phyloP scores from a whole-genome alignment of 2,329 filamentous ascomycete species.

The Talaromyces pinophilus region DNA sequence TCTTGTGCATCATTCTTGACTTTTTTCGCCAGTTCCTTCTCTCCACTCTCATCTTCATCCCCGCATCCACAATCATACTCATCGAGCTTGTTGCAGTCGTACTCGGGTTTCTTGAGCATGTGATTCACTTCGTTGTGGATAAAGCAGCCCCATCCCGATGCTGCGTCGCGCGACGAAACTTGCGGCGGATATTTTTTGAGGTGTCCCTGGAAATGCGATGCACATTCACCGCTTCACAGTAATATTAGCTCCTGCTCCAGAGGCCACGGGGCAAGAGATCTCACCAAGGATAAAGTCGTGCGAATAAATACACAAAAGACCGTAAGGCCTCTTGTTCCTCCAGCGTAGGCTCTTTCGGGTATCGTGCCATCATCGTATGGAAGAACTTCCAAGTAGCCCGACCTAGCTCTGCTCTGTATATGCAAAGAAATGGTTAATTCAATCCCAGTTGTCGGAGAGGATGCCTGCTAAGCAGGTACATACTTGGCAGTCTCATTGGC shows the following conservation, averaged over 20 bases:
- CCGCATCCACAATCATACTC: conserved; percentile 68
- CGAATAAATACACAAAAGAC: conserved; percentile 64
- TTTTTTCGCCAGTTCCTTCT: conserved; percentile 21
- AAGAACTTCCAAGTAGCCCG: conserved; percentile 67
- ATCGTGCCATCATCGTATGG: conserved; percentile 67
- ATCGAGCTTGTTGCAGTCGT: conserved; percentile 65
- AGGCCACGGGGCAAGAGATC: background rate
- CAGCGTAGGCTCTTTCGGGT: conserved; percentile 62
- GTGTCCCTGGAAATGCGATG: conserved; percentile 62
- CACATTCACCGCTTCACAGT: conserved; percentile 60
- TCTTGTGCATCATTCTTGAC: conserved; percentile 22
- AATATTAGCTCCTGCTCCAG: background rate
- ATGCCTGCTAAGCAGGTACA: conserved; percentile 19
- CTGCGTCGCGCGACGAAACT: conserved; percentile 61
- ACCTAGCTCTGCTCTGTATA: conserved; percentile 60
- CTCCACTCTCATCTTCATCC: conserved; percentile 46
- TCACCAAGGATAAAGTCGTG: conserved; percentile 65
- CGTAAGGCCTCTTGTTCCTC: conserved; percentile 63
- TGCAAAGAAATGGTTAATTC: conserved; percentile 18
- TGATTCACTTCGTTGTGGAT: conserved; percentile 68
- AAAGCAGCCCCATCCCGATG: conserved; percentile 67
- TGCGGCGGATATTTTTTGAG: conserved; percentile 65
- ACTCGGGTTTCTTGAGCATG: conserved; percentile 60
- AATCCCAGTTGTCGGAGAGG: background rate
- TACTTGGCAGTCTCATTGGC: conserved; percentile 54